Evolutionary conservation across 1,139 yeast species (phyloP), one percentile per base, ranked within the genome.

Genomic region (Kodamaea anthophila): DNA sequence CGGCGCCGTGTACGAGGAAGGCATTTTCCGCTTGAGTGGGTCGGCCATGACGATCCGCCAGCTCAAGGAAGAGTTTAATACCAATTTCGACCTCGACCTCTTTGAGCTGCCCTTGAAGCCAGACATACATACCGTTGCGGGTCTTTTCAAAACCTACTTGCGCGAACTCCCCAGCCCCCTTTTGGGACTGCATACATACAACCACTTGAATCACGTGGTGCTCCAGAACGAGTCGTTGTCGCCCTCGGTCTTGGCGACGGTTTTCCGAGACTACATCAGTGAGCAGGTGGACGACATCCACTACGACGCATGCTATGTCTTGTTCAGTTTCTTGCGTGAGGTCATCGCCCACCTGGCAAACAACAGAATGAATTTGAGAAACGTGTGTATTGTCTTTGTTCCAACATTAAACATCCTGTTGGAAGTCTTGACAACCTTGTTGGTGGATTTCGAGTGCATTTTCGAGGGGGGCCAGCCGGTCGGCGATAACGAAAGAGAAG

Each of bases 1-100:
- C 13, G 77, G 83, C 8, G 96, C 94, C 0, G 64, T 82, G 12
- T 74, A 73, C 39, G 94, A 86, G 52, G 96, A 88, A 49, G 98
- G 98, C 3, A 74, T 91, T 2, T 91, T 91, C 59, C 66, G 98
- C 39, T 62, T 88, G 34, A 85, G 93, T 53, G 98, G 98, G 2
- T 83, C 95, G 19, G 84, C 91, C 32, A 72, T 88, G 0, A 69
- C 80, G 28, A 85, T 91, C 15, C 72, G 84, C 35, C 72, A 68
- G 23, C 65, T 91, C 27, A 85, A 83, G 45, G 85, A 78, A 23
- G 65, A 63, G 28, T 91, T 87, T 53, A 77, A 77, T 46, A 52
- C 46, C 15, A 65, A 71, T 10, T 72, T 70, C 39, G 97, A 88
- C 51, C 61, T 85, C 30, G 87, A 87, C 47, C 60, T 91, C 34